A percentile compares a stretch with the other conserved stretches of the same genome.
Evolutionary conservation across 805 yeast species (phyloP).

Genomic region (Metschnikowia sp.): DNA sequence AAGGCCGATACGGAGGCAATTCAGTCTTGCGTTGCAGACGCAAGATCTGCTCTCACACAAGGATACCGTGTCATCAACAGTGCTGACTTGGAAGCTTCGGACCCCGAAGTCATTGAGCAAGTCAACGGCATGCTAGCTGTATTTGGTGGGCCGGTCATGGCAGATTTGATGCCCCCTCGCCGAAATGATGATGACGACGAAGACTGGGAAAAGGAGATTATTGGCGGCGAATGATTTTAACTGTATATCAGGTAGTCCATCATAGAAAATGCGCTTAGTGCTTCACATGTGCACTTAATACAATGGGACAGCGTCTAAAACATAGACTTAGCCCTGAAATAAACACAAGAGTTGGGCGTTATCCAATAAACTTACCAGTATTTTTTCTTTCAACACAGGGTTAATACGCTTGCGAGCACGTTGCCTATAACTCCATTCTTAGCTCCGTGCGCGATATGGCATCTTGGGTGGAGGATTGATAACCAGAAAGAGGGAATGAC

Average conservation of each 20-base stretch:
- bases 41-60: slow-evolving; percentile 43
- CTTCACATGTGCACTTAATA: background rate
- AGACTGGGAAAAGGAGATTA: slow-evolving; percentile 55
- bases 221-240: slow-evolving; percentile 24
- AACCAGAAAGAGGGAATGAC: slow-evolving; percentile 23
- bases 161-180: slow-evolving; percentile 37
- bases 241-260: background rate
- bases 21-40: slow-evolving; percentile 31
- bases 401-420: too few species aligned
- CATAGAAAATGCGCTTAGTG: background rate
- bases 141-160: slow-evolving; percentile 61
- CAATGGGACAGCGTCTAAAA: too few species aligned
- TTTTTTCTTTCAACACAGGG: too few species aligned
- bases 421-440: too few species aligned
- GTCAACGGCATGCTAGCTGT: slow-evolving; percentile 47
- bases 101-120: slow-evolving; percentile 57
- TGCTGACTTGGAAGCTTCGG: slow-evolving; percentile 43
- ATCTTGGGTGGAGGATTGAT: too few species aligned
- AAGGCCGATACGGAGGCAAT: slow-evolving; percentile 27
- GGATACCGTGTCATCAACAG: slow-evolving; percentile 41
- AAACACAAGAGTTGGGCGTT: too few species aligned
- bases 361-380: too few species aligned
- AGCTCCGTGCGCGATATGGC: too few species aligned
- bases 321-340: too few species aligned
- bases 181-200: slow-evolving; percentile 25